These are phyloP conservation scores for Globisporangium alternatum DNA, from an alignment of 352 stramenopile species.

Conservation along the genomic window DNA sequence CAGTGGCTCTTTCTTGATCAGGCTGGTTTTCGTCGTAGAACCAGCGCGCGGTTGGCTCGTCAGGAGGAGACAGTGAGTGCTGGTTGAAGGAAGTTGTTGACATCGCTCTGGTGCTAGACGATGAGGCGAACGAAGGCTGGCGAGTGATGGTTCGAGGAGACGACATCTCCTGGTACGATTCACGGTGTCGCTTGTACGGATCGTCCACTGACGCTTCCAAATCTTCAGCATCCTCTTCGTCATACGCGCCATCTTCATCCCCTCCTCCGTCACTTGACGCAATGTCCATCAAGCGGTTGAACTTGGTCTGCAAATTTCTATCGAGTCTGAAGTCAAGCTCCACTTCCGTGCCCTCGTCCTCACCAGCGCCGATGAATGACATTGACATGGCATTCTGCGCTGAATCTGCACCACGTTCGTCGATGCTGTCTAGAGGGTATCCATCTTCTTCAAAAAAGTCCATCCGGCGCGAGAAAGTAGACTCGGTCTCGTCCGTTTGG, in stretches of 20 bases:
- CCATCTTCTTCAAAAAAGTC: conserved; percentile 51
- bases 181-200: conserved; percentile 13
- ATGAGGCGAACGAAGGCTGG: conserved; percentile 55
- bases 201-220: conserved; percentile 8
- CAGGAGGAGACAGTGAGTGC: conserved; percentile 49
- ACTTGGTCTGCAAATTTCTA: conserved; percentile 64
- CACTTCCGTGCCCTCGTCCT: conserved; percentile 72
- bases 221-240: conserved; percentile 1
- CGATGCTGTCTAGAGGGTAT: conserved; percentile 17
- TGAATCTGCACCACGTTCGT: conserved; percentile 18
- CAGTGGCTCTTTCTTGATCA: conserved; percentile 33
- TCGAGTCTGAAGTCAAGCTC: conserved; percentile 83
- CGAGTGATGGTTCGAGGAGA: conserved; percentile 44
- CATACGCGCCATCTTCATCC: conserved; percentile 2
- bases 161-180: conserved; percentile 31
- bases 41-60: conserved; percentile 75
- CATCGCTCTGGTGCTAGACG: conserved; percentile 42
- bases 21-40: conserved; percentile 63
- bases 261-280: conserved; percentile 38
- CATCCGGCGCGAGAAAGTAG: conserved; percentile 60
- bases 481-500: conserved; percentile 73
- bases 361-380: conserved; percentile 74
- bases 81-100: conserved; percentile 42
- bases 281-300: conserved; percentile 71
- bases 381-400: conserved; percentile 61